Evolutionary conservation across 2,329 filamentous ascomycete species (phyloP), one percentile per base, ranked within the genome.

Genomic region (Stenocarpella maydis): DNA sequence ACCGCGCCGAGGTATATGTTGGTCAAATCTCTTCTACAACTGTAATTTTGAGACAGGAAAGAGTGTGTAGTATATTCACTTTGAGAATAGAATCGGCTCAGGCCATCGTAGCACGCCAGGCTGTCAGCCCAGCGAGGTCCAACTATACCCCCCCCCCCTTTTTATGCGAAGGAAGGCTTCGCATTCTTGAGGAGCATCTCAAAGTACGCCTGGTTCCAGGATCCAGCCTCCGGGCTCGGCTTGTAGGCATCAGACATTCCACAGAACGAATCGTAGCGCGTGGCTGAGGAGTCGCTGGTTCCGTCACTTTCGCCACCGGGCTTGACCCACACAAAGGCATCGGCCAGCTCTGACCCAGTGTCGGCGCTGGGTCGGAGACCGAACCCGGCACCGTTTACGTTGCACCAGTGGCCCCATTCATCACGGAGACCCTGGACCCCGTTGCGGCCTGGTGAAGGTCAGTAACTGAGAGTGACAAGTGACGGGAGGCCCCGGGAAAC

Each of bases 311-410:
- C 83, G 70, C 83, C 83, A 73, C 88, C 88, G 19, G 89, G 89
- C 84, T 91, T 91, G 75, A 90, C 81, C 89, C 88, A 91, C 60
- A 91, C 88, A 72, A 91, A 88, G 43, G 88, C 87, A 78, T 91
- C 89, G 65, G 85, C 83, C 24, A 88, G 82, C 8, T 80, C 76
- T 74, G 86, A 81, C 53, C 85, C 87, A n/a, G 88, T 90, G 73
- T 84, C 78, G 7, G 87, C 82, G 2, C 86, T 86, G 0, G 88
- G 87, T 47, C 86, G 84, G 58, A 81, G 79, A 72, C 89, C 89
- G 74, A 90, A 90, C 45, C 89, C 89, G 69, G 88, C 86, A 58
- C 84, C 85, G 58, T 82, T 82, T 72, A 90, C 83, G 75, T 91
- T 63, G 76, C 81, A 83, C 81, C 81, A 84, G 75, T 83, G 77